Evolutionary conservation across 2,329 filamentous ascomycete genomes (phyloP), one percentile per base, ranked within the genome.

Genomic region (Moelleriella libera): DNA sequence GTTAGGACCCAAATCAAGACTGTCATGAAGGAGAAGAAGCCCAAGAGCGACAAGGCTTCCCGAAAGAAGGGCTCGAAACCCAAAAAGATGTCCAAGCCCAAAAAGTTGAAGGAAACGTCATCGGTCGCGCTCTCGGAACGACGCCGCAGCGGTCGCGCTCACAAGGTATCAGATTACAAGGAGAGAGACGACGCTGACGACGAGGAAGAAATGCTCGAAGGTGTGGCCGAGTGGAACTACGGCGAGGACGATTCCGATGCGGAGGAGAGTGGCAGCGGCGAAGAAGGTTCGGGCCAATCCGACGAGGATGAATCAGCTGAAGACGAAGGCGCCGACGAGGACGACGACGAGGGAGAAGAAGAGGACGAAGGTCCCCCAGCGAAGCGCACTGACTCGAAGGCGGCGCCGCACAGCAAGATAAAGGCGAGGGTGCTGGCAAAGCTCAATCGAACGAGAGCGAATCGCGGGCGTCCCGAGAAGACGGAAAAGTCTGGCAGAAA

Each of bases 181-280:
- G 76, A 80, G 58, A 70, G 75, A 32, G 73, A 77, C 48, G 74
- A 74, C 9, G 69, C 70, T 9, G 75, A 75, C 45, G 76, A 80
- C 49, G 75, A 80, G 50, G 70, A 76, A 52, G 76, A 80, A 57
- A 80, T 80, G 76, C 63, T 78, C 29, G 69, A 76, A 44, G 76
- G 76, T 2, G 76, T 80, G 5, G 74, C 75, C 1, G 65, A 75
- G 56, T 80, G 76, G 76, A 66, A 74, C 29, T 80, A 80, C 44
- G 63, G 60, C 11, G 62, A 66, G n/a, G 54, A 64, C 2, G 57
- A 61, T 3, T 65, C 61, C 14, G 63, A 65, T 21, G 60, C 40
- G 2, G 56, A 58, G 14, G 57, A 60, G 44, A 56, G 52, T 28
- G 52, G 48, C 2, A 55, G 47, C 41, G 50, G 50, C 7, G 52